phyloP scores from a whole-genome alignment of 306 rosid genomes.

The Chamaecrista fasciculata region DNA sequence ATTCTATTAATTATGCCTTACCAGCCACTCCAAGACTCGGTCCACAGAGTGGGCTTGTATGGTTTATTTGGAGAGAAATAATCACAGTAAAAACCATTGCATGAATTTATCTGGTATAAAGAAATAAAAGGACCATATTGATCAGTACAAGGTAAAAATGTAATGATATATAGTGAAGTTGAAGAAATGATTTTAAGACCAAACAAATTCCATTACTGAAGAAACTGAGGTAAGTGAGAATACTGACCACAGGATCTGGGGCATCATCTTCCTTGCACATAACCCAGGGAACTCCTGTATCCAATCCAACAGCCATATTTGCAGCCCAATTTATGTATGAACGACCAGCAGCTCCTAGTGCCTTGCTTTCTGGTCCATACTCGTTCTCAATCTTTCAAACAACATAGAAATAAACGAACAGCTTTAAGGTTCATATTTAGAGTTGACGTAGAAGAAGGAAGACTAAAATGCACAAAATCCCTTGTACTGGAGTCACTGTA shows the following conservation, averaged over 20 bases:
- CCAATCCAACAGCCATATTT: slow-evolving; percentile 82
- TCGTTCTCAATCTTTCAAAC: slow-evolving; percentile 83
- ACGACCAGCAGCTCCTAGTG: slow-evolving; percentile 70
- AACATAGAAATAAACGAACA: background rate
- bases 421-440: too few relatives aligned
- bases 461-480: too few relatives aligned
- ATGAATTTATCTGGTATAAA: slow-evolving; percentile 71
- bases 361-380: slow-evolving; percentile 66
- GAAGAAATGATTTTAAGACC: background rate
- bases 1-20: slow-evolving; percentile 37
- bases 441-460: too few relatives aligned
- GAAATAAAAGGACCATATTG: slow-evolving; percentile 14
- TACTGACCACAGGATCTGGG: slow-evolving; percentile 85
- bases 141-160: background rate
- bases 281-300: slow-evolving; percentile 96
- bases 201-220: background rate
- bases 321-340: slow-evolving; percentile 90
- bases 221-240: slow-evolving; percentile 1
- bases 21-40: slow-evolving; percentile 99
- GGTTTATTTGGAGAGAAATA: slow-evolving; percentile 88
- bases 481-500: too few relatives aligned
- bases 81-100: slow-evolving; percentile 94
- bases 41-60: slow-evolving; percentile 90
- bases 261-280: slow-evolving; percentile 99
- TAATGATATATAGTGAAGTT: background rate